Evolutionary conservation across 2,329 filamentous ascomycete species (phyloP), one percentile per base, ranked within the genome.

Genomic region (Neonectria neomacrospora): DNA sequence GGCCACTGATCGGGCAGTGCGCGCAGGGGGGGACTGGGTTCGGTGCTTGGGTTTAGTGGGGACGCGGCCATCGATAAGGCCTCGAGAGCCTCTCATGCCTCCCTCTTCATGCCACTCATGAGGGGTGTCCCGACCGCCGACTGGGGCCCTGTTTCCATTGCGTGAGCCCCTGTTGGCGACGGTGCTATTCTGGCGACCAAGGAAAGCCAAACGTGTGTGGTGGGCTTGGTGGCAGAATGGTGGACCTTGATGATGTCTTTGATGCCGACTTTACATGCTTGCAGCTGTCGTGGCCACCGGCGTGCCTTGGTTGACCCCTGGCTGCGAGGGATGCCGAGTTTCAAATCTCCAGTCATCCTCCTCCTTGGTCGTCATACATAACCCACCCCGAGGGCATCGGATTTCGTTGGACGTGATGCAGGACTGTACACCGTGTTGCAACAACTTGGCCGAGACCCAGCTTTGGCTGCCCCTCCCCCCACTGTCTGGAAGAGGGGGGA

Each of bases 231-330:
- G 56, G 44, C 39, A 63, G 62, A 26, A 26, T 51, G 34, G 68
- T 69, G 67, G 69, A 54, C 59, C 62, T 59, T 34, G 50, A 71
- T 70, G 67, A 71, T 71, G 69, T 69, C 42, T 59, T 66, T 22
- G 58, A 67, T 54, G 45, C 62, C 22, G 45, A 57, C 57, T 57
- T 39, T 52, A 44, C 47, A 20, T 26, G 30, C 34, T 42, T 42
- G 56, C 52, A 55, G 23, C 20, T 61, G 52, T 30, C 42, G 12
- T 26, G 22, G 48, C 32, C 52, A 55, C 26, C 47, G 23, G 14
- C 8, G n/a, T 51, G 48, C 54, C 61, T 60, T 63, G 44, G 48
- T 30, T 57, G 42, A 20, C 20, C 45, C 22, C 54, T 41, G 37
- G 37, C 11, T 18, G 37, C 3, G n/a, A 20, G 37, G 3, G 52